A percentile compares a stretch with the other conserved stretches of the same genome.
phyloP scores from a whole-genome alignment of 2,329 filamentous ascomycete species.

The Penicillium sclerotiorum region DNA sequence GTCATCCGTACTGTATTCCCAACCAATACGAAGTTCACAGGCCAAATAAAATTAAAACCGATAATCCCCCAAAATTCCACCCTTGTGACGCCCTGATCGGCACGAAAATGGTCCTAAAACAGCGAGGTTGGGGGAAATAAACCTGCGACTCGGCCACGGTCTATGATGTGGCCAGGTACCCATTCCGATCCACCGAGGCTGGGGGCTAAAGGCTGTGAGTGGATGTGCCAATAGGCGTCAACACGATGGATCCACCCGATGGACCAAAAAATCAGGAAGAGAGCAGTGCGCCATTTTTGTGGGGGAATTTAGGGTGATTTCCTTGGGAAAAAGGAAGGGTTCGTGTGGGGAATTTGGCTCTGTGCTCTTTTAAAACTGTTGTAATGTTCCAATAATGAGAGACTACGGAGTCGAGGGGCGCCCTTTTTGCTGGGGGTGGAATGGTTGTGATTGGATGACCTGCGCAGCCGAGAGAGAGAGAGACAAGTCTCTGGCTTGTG shows the following conservation, averaged over 20 bases:
- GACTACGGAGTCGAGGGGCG: too few relatives aligned
- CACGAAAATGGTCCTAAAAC: constrained; percentile 11
- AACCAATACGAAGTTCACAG: background rate
- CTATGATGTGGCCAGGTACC: constrained; percentile 23
- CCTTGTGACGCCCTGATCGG: constrained; percentile 19
- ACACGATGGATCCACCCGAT: constrained; percentile 22
- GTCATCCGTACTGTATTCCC: background rate
- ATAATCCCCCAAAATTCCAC: constrained; percentile 1
- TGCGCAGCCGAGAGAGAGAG: too few relatives aligned
- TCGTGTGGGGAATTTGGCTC: constrained; percentile 31
- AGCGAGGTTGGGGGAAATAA: constrained; percentile 1
- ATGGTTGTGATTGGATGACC: background rate
- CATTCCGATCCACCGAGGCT: constrained; percentile 20
- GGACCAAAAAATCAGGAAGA: constrained; percentile 12
- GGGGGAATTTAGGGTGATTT: constrained; percentile 23
- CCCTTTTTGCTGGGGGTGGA: too few relatives aligned
- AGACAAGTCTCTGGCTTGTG: background rate
- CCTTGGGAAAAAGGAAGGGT: constrained; percentile 13
- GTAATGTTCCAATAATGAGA: background rate
- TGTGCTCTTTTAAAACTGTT: too few relatives aligned
- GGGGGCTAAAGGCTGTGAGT: constrained; percentile 14
- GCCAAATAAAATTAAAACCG: too few relatives aligned
- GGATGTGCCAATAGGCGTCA: constrained; percentile 1
- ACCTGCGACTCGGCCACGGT: constrained; percentile 6
- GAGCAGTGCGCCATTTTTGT: constrained; percentile 31